A percentile compares a stretch with the other conserved stretches of the same genome.
Conservation (phyloP, 805 yeast species). For the Naumovozyma dairenensis region DNA sequence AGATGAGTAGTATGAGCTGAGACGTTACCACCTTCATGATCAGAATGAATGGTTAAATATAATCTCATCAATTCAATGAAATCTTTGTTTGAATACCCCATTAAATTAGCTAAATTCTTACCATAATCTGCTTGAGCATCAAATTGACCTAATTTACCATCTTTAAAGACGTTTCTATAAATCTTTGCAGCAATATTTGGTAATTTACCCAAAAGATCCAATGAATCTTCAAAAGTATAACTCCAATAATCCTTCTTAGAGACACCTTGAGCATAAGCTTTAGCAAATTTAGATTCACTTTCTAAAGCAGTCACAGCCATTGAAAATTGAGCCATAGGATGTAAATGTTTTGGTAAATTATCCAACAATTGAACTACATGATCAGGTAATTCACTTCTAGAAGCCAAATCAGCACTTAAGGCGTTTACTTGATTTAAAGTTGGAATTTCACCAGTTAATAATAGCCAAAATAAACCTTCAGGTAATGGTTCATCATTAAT, state of each 20-base stretch:
- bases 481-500: constrained; percentile 67
- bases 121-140: constrained; percentile 55
- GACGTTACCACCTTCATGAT: constrained; percentile 87
- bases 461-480: constrained; percentile 74
- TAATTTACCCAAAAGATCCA: constrained; percentile 71
- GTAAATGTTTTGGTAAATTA: constrained; percentile 63
- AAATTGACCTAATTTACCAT: constrained; percentile 53
- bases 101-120: constrained; percentile 48
- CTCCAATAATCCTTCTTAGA: constrained; percentile 78
- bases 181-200: constrained; percentile 76
- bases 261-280: constrained; percentile 78
- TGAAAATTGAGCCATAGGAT: constrained; percentile 86
- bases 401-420: constrained; percentile 66
- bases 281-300: constrained; percentile 73
- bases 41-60: constrained; percentile 74
- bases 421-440: constrained; percentile 59
- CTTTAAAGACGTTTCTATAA: constrained; percentile 76
- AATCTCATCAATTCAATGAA: constrained; percentile 73
- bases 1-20: constrained; percentile 81
- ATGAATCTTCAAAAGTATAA: constrained; percentile 71
- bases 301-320: constrained; percentile 76
- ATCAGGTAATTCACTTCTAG: constrained; percentile 67
- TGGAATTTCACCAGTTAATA: constrained; percentile 78
- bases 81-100: constrained; percentile 53
- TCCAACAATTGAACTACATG: constrained; percentile 67